Percentiles rank a stretch among this genome's conserved stretches.
Conservation (phyloP, 2,329 filamentous ascomycete species). For the Nothophoma quercina region DNA sequence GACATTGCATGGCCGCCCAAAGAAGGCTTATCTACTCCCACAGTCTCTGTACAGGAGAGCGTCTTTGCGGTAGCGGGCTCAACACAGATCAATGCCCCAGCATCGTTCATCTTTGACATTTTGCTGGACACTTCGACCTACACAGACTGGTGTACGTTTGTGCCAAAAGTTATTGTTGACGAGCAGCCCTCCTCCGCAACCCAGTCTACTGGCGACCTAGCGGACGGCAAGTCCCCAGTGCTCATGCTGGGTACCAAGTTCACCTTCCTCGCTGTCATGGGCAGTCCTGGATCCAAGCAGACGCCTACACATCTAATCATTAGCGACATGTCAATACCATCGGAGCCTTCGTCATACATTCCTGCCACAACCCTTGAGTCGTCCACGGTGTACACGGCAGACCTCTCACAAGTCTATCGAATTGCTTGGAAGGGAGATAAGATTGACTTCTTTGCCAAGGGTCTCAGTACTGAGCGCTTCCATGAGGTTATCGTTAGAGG, state of each 20-base stretch:
- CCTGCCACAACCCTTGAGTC: conserved; percentile 7
- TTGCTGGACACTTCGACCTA: conserved; percentile 26
- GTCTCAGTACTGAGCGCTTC: conserved; percentile 24
- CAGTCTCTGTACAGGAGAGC: conserved; percentile 3
- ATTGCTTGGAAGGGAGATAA: conserved; percentile 30
- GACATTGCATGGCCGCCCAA: conserved; percentile 13
- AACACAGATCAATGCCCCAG: conserved; percentile 21
- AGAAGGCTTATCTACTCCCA: conserved; percentile 11
- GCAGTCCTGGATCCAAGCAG: conserved; percentile 16
- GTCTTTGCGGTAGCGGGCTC: conserved; percentile 10
- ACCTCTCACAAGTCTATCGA: conserved; percentile 27
- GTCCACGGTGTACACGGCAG: conserved; percentile 23
- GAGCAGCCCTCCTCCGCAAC: conserved; percentile 8
- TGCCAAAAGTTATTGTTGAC: conserved; percentile 23
- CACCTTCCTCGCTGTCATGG: conserved; percentile 30
- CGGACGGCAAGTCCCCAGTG: conserved; percentile 1
- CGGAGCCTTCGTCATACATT: conserved; percentile 23
- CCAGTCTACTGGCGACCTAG: background rate
- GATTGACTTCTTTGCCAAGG: conserved; percentile 19
- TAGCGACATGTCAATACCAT: conserved; percentile 29
- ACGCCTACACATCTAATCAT: conserved; percentile 24
- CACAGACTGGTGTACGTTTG: conserved; percentile 30
- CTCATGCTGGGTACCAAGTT: conserved; percentile 25
- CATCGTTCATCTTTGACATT: conserved; percentile 26
- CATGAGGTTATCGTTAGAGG: conserved; percentile 29